phyloP scores from a whole-genome alignment of 1,284 basidiomycete genomes.

The Puccinia novopanici region DNA sequence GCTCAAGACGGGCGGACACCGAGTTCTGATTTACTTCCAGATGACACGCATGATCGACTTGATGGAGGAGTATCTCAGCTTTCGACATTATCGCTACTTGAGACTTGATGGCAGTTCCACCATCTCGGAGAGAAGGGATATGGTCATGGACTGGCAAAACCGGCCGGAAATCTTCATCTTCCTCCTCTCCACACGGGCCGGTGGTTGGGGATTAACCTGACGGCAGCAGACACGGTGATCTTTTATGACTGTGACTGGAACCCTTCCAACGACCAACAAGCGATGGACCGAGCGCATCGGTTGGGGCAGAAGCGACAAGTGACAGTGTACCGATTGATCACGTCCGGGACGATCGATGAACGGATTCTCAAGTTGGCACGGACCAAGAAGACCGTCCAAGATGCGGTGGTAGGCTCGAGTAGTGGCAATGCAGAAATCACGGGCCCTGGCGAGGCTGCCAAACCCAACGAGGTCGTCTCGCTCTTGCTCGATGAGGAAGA shows the following conservation, averaged over 20 bases:
- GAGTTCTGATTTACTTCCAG: constrained; percentile 97
- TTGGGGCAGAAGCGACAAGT: constrained; percentile 98
- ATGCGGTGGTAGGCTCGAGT: constrained; percentile 95
- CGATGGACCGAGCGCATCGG: constrained; percentile 99
- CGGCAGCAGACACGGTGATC: constrained; percentile 94
- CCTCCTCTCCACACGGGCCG: constrained; percentile 91
- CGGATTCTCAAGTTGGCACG: constrained; percentile 92
- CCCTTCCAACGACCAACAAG: constrained; percentile 97
- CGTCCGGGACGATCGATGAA: constrained; percentile 96
- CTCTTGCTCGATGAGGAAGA: constrained; percentile 91
- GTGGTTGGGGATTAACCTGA: constrained; percentile 98
- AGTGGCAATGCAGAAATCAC: constrained; percentile 59
- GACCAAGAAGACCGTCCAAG: constrained; percentile 83
- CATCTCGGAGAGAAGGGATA: constrained; percentile 92
- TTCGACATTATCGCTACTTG: constrained; percentile 95
- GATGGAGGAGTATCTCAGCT: constrained; percentile 98
- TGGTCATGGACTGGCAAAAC: constrained; percentile 99
- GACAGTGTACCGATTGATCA: constrained; percentile 95
- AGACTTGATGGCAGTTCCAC: constrained; percentile 93
- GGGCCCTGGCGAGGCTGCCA: constrained; percentile 67
- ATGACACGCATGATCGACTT: constrained; percentile 99
- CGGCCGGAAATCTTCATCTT: constrained; percentile 94
- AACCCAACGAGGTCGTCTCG: constrained; percentile 95
- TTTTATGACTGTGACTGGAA: constrained; percentile 99
- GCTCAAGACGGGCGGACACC: constrained; percentile 88